These are phyloP conservation scores for Tephrocybe sp. DNA, from an alignment of 768 basidiomycete species.

Conservation along the genomic window DNA sequence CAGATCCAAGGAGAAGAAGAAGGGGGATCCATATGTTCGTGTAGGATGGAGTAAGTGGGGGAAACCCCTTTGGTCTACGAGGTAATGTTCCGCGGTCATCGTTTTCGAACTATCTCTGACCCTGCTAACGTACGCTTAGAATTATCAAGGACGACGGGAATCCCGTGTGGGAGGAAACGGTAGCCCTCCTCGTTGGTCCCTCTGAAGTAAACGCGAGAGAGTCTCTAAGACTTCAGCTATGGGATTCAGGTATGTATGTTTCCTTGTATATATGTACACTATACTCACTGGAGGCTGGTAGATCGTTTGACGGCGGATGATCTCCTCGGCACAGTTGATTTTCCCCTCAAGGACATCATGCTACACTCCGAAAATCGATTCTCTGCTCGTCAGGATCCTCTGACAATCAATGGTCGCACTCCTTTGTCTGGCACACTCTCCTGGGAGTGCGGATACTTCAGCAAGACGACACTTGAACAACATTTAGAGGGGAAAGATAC, in stretches of 20 bases:
- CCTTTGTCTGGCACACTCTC: conserved; percentile 35
- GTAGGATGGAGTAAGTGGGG: conserved; percentile 62
- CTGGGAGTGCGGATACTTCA: conserved; percentile 53
- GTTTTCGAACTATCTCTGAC: not conserved
- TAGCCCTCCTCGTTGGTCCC: conserved; percentile 56
- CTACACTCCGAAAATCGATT: conserved; percentile 38
- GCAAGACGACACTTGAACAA: conserved; percentile 43
- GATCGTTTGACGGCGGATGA: conserved; percentile 48
- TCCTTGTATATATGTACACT: not conserved
- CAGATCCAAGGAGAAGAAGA: conserved; percentile 27
- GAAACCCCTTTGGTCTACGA: conserved; percentile 67
- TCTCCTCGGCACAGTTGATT: conserved; percentile 45
- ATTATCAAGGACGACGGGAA: conserved; percentile 62
- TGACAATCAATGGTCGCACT: conserved; percentile 33
- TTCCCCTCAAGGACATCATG: conserved; percentile 36
- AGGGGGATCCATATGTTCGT: conserved; percentile 57
- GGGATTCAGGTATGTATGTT: conserved; percentile 58
- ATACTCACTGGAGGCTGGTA: conserved; percentile 11
- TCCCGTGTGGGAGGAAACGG: conserved; percentile 71
- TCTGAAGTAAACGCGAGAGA: conserved; percentile 70
- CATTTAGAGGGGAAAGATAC: conserved; percentile 29
- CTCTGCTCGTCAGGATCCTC: conserved; percentile 41
- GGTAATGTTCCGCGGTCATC: conserved; percentile 23
- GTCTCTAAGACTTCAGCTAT: conserved; percentile 59
- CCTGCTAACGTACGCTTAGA: conserved; percentile 29